Evolutionary conservation across 352 stramenopile species (phyloP).

Genomic region (Phytophthora lateralis): DNA sequence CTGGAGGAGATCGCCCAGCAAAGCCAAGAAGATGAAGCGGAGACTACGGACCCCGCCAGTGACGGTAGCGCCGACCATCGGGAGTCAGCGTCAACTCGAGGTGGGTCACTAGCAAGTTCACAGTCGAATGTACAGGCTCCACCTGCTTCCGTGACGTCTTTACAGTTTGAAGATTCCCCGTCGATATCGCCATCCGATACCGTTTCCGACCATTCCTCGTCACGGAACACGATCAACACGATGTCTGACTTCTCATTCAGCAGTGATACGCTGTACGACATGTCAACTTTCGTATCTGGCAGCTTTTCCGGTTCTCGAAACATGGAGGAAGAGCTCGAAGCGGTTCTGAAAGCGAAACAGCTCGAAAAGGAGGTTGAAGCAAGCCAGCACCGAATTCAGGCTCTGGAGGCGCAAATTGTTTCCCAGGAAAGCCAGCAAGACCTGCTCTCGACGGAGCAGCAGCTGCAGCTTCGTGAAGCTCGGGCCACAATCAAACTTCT

Average conservation of each 20-base stretch:
- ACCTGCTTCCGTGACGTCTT: neutral
- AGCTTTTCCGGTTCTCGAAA: slow-evolving; percentile 33
- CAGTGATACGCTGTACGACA: slow-evolving; percentile 34
- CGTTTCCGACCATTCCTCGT: slow-evolving; percentile 45
- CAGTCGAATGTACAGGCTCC: neutral
- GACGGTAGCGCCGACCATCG: slow-evolving; percentile 13
- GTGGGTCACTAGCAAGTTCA: neutral
- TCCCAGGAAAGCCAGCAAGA: slow-evolving; percentile 64
- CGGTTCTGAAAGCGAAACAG: slow-evolving; percentile 55
- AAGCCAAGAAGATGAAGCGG: slow-evolving; percentile 18
- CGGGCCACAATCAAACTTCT: slow-evolving; percentile 58
- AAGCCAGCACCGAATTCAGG: slow-evolving; percentile 61
- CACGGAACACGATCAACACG: slow-evolving; percentile 36
- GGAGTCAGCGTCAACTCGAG: slow-evolving; percentile 3
- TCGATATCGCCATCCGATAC: slow-evolving; percentile 28
- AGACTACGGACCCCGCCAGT: slow-evolving; percentile 11
- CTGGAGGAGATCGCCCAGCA: slow-evolving; percentile 23
- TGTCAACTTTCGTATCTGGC: slow-evolving; percentile 8
- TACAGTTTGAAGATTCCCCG: slow-evolving; percentile 10
- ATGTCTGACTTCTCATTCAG: slow-evolving; percentile 43
- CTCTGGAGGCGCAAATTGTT: slow-evolving; percentile 60
- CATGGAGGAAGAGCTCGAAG: slow-evolving; percentile 72
- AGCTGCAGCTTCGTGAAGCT: slow-evolving; percentile 62
- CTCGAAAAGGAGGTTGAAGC: slow-evolving; percentile 76
- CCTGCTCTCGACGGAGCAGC: slow-evolving; percentile 60